Conservation (phyloP, 345 rosid species). For the Eucalyptus erythrocorys region DNA sequence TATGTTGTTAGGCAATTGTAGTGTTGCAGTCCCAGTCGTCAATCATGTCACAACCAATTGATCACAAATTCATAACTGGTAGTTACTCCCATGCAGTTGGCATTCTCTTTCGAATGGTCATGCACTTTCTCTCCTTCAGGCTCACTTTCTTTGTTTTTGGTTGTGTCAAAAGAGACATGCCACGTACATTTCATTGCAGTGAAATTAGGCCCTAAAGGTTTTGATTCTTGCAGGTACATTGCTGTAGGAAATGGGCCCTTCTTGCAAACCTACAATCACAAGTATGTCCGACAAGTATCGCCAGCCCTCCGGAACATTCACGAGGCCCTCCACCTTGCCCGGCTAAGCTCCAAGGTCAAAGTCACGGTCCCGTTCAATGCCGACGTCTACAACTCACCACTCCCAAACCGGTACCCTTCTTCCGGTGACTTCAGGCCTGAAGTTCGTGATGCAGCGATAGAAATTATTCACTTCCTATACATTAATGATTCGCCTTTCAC, state of each 20-base stretch:
- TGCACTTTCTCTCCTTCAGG: not conserved
- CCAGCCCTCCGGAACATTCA: slow-evolving; percentile 69
- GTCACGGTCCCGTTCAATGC: slow-evolving; percentile 72
- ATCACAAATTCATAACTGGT: not conserved
- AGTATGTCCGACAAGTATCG: slow-evolving; percentile 24
- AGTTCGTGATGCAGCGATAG: slow-evolving; percentile 33
- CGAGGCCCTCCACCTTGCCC: slow-evolving; percentile 51
- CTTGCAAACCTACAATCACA: slow-evolving; percentile 47
- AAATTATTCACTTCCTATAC: slow-evolving; percentile 45
- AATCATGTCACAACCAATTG: not conserved
- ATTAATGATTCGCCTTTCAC: slow-evolving; percentile 50
- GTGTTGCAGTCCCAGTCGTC: not conserved
- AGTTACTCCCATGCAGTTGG: not conserved
- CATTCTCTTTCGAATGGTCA: not conserved
- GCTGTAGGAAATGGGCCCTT: slow-evolving; percentile 85
- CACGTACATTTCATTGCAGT: not conserved
- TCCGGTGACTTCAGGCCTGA: slow-evolving; percentile 65
- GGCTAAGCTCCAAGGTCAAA: slow-evolving; percentile 26
- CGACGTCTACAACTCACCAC: slow-evolving; percentile 46
- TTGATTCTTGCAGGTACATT: slow-evolving; percentile 30
- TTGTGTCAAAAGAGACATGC: not conserved
- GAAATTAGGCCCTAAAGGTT: not conserved
- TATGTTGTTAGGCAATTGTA: not conserved
- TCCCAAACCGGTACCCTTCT: slow-evolving; percentile 48
- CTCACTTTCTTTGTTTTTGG: not conserved